phyloP scores from a whole-genome alignment of 805 yeast genomes.

The Metahyphopichia silvanorum region DNA sequence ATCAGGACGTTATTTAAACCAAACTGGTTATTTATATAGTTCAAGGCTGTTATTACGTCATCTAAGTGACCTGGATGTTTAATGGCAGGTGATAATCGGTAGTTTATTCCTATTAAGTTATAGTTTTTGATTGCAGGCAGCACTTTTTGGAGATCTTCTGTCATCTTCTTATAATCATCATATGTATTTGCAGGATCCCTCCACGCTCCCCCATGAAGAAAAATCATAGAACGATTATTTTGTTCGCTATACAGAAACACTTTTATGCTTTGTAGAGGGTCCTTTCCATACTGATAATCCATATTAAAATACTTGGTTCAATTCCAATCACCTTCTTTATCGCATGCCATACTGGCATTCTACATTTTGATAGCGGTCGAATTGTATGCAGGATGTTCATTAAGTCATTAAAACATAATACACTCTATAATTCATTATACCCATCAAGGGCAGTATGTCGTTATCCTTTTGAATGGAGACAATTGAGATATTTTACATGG shows the following conservation, averaged over 20 bases:
- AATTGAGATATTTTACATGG: no score
- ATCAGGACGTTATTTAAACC: slow-evolving; percentile 15
- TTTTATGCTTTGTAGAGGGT: slow-evolving; percentile 29
- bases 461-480: no score
- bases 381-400: no score
- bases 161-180: slow-evolving; percentile 46
- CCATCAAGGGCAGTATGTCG: no score
- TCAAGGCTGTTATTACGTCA: slow-evolving; percentile 52
- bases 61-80: slow-evolving; percentile 58
- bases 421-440: no score
- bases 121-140: not conserved
- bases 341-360: no score
- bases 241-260: slow-evolving; percentile 15
- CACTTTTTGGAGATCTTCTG: slow-evolving; percentile 7
- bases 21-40: slow-evolving; percentile 16
- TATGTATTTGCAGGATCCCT: slow-evolving; percentile 63
- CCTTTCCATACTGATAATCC: slow-evolving; percentile 31
- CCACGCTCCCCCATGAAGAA: slow-evolving; percentile 92
- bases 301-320: no score
- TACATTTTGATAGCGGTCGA: no score
- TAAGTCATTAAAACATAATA: no score
- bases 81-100: slow-evolving; percentile 61
- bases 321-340: no score
- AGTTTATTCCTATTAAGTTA: slow-evolving; percentile 45
- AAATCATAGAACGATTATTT: slow-evolving; percentile 38